Conservation (phyloP, 805 yeast species). For the Yarrowia keelungensis region DNA sequence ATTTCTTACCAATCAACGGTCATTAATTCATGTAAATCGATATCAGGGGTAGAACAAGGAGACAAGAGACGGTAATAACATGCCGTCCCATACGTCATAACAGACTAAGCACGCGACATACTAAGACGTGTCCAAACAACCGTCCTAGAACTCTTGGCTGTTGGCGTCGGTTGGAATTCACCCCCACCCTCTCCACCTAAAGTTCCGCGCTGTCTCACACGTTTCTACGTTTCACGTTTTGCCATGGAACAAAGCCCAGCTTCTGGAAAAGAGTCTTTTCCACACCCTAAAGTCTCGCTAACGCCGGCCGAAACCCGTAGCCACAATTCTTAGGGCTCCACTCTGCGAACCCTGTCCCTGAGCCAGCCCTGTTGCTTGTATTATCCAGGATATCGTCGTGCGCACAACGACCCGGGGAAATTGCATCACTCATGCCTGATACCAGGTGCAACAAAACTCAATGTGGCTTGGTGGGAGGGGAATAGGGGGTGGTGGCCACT, state of each 20-base stretch:
- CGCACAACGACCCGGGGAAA: neutral
- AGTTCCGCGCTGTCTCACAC: constrained; percentile 5
- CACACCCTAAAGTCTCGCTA: constrained; percentile 2
- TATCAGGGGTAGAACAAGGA: no score
- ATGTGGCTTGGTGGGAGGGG: no score
- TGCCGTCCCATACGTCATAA: no score
- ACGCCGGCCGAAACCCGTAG: neutral
- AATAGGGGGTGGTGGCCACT: no score
- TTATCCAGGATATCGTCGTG: no score
- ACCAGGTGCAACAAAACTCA: neutral
- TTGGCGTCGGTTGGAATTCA: no score
- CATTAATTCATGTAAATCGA: no score
- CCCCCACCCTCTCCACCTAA: neutral
- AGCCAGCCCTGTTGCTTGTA: neutral
- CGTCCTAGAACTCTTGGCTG: neutral
- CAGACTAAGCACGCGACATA: no score
- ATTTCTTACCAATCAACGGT: no score
- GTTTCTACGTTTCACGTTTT: neutral
- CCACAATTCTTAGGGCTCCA: neutral
- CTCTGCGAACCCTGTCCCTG: constrained; percentile 1
- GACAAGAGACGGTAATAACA: no score
- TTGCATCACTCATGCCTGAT: constrained; percentile 19
- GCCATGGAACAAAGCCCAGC: neutral
- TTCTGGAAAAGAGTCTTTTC: constrained; percentile 19
- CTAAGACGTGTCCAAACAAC: no score